Evolutionary conservation across 2,329 filamentous ascomycete species (phyloP).

Genomic region (Thielaviopsis cerberus): DNA sequence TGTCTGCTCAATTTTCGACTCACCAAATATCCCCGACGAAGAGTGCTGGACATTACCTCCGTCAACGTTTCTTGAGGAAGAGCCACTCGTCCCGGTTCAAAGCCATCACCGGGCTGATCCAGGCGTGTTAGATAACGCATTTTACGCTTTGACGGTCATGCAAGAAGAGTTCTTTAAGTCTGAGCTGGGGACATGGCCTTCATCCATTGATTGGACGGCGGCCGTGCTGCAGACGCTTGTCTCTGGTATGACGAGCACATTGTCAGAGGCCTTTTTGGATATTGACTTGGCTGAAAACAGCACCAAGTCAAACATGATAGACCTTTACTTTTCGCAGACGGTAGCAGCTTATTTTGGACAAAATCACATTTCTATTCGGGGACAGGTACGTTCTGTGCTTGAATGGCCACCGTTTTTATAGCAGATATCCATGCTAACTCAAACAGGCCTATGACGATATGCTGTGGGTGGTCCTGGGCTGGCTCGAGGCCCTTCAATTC

Average conservation of each 20-base stretch:
- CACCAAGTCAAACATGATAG: slow-evolving; percentile 58
- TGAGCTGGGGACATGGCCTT: slow-evolving; percentile 67
- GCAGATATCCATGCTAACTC: too few species aligned
- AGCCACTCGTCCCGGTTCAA: not conserved
- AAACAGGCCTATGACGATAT: slow-evolving; percentile 76
- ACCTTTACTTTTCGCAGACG: slow-evolving; percentile 61
- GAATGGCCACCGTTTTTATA: too few species aligned
- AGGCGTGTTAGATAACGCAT: slow-evolving; percentile 28
- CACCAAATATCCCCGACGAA: slow-evolving; percentile 7
- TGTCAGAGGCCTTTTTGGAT: slow-evolving; percentile 39
- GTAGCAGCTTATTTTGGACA: slow-evolving; percentile 74
- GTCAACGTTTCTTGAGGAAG: slow-evolving; percentile 10
- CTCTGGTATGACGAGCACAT: slow-evolving; percentile 50
- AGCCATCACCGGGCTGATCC: slow-evolving; percentile 11
- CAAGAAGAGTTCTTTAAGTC: slow-evolving; percentile 61
- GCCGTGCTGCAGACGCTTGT: slow-evolving; percentile 69
- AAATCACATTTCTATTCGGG: slow-evolving; percentile 53
- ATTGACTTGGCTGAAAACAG: slow-evolving; percentile 24
- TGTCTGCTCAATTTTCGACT: slow-evolving; percentile 12
- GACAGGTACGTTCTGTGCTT: slow-evolving; percentile 24
- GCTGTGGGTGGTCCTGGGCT: slow-evolving; percentile 83
- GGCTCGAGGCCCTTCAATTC: slow-evolving; percentile 69
- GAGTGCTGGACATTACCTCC: slow-evolving; percentile 7
- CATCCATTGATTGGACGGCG: slow-evolving; percentile 81
- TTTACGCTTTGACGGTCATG: slow-evolving; percentile 53